These are phyloP conservation scores for Silybum marianum DNA, from an alignment of 129 eudicot genomes.

Conservation along the genomic window DNA sequence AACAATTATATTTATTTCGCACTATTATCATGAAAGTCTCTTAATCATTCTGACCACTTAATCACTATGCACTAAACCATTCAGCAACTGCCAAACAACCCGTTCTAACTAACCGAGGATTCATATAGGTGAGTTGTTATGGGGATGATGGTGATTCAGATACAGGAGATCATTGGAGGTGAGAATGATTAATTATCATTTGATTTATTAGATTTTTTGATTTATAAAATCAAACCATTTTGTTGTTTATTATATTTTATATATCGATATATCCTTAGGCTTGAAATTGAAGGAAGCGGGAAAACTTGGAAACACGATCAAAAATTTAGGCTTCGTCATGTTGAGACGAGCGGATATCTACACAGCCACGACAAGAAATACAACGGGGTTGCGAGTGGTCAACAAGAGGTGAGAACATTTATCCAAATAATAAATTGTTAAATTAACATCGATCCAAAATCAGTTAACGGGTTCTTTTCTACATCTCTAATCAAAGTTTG, in stretches of 20 bases:
- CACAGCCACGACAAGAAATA: slow-evolving; percentile 98
- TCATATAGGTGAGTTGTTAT: slow-evolving; percentile 90
- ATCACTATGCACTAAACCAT: no score
- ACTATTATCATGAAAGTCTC: no score
- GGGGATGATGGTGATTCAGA: slow-evolving; percentile 84
- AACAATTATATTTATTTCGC: no score
- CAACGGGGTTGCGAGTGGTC: slow-evolving; percentile 88
- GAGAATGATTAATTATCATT: slow-evolving; percentile 10
- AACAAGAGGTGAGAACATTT: slow-evolving; percentile 78
- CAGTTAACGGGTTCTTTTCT: no score
- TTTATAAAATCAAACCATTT: background rate
- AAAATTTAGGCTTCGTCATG: slow-evolving; percentile 81
- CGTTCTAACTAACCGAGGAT: no score
- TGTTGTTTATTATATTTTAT: background rate
- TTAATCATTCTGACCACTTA: no score
- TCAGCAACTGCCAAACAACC: no score
- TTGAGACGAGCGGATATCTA: slow-evolving; percentile 89
- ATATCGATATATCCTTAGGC: slow-evolving; percentile 34
- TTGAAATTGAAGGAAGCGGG: slow-evolving; percentile 89
- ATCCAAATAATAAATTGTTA: background rate
- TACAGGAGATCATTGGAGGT: slow-evolving; percentile 98
- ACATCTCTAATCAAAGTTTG: background rate
- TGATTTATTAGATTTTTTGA: background rate
- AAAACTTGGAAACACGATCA: slow-evolving; percentile 95
- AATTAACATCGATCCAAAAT: background rate